Conservation (phyloP, 306 rosid genomes). For the Crataegus laevigata region DNA sequence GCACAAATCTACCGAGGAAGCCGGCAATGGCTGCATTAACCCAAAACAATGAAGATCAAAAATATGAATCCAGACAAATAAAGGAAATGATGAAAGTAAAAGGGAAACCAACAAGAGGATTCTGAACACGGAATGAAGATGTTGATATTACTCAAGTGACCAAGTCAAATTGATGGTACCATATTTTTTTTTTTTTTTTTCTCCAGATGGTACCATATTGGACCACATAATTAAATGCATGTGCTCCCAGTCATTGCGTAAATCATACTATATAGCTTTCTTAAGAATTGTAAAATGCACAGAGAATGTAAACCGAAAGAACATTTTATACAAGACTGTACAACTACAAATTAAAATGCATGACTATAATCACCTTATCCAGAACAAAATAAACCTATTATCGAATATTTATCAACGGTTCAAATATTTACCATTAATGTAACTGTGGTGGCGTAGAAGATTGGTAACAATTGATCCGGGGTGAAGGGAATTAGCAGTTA, state of each 20-base stretch:
- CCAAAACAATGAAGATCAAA: neutral
- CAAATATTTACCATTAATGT: constrained; percentile 26
- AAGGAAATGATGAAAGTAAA: neutral
- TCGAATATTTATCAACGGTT: neutral
- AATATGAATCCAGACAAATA: neutral
- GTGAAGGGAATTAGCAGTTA: constrained; percentile 28
- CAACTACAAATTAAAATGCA: neutral
- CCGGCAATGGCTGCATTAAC: constrained; percentile 49
- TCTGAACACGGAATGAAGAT: neutral
- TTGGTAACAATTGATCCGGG: constrained; percentile 26
- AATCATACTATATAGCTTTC: too few relatives aligned
- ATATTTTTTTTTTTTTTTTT: too few relatives aligned
- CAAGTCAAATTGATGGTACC: neutral
- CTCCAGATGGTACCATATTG: too few relatives aligned
- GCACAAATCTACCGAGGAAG: constrained; percentile 43
- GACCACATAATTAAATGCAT: too few relatives aligned
- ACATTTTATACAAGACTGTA: too few relatives aligned
- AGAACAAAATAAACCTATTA: neutral
- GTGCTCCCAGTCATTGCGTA: too few relatives aligned
- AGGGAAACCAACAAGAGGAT: neutral
- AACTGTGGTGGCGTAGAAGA: constrained; percentile 25
- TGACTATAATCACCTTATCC: neutral
- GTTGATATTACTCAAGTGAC: neutral
- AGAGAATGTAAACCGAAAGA: too few relatives aligned
- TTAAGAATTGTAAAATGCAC: too few relatives aligned